Evolutionary conservation across 1,139 yeast genomes (phyloP), one percentile per base, ranked within the genome.

Genomic region (Arxiozyma telluris): DNA sequence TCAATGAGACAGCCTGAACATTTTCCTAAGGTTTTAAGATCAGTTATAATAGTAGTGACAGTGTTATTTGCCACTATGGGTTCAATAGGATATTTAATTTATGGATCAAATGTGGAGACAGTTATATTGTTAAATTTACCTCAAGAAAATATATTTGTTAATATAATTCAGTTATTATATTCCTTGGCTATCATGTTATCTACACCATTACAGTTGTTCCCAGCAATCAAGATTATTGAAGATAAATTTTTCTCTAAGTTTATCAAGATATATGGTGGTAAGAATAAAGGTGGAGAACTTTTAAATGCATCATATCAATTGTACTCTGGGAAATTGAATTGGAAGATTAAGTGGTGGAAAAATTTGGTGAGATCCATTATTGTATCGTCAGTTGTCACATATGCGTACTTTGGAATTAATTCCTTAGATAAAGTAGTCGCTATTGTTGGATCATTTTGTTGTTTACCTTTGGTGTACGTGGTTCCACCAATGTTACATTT

Each of bases 391-490:
- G 82, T 84, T 1, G 77, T 84, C 2, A 59, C 74, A 18, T 69
- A 80, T 53, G 83, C 86, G 1, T 77, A 80, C 55, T 73, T 75
- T 58, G 91, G 91, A 0, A 84, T 89, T 1, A 75, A 77, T 55
- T 81, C 84, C 62, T 71, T 86, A 57, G 93, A 86, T 64, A 76
- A 75, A 58, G 84, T 86, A 69, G 91, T 86, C 25, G 82, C 89
- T 2, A 83, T 86, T 64, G 83, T 84, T 51, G 94, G 94, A 1
- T 84, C 90, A 54, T 82, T 85, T 71, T 91, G 91, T 1, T 86
- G 94, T 65, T 84, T 86, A 54, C 94, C 94, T 0, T 76, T 86
- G 72, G 93, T 86, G 4, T 86, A 86, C 71, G 83, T 86, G 80
- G 85, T 85, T 65, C 93, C 94, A 3, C 91, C 94, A 20, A 74